A percentile compares a stretch with the other conserved stretches of the same genome.
These are phyloP conservation scores for Phaeolepiota aurea DNA, from an alignment of 768 basidiomycete genomes.

Conservation along the genomic window DNA sequence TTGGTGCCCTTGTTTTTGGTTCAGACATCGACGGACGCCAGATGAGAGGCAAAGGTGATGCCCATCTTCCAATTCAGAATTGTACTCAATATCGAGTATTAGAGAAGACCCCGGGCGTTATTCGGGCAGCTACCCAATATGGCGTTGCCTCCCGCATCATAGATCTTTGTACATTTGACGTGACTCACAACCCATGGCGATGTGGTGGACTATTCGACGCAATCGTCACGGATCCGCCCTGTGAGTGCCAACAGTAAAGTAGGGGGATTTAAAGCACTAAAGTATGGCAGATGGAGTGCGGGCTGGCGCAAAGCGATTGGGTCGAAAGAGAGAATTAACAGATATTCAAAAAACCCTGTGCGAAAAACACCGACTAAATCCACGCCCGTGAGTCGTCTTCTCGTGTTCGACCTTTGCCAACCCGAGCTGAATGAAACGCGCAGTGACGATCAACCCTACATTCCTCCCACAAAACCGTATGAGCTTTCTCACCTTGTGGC, in stretches of 20 bases:
- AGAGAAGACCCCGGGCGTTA: conserved; percentile 57
- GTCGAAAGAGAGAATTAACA: conserved; percentile 48
- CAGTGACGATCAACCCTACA: conserved; percentile 61
- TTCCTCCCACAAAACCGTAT: conserved; percentile 89
- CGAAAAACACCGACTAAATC: conserved; percentile 25
- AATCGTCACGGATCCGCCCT: conserved; percentile 91
- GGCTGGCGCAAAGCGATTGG: conserved; percentile 77
- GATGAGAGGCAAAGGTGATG: conserved; percentile 84
- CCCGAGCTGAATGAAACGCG: not conserved
- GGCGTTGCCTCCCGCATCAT: conserved; percentile 64
- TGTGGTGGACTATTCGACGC: conserved; percentile 89
- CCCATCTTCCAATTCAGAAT: not conserved
- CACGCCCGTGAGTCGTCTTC: conserved; percentile 43
- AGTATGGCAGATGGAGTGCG: conserved; percentile 72
- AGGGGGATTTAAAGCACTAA: not conserved
- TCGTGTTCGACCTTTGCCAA: conserved; percentile 16
- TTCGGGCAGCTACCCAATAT: conserved; percentile 80
- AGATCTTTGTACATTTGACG: conserved; percentile 86
- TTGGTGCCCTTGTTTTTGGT: conserved; percentile 81
- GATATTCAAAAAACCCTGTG: conserved; percentile 27
- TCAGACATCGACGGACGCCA: conserved; percentile 97
- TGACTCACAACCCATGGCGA: conserved; percentile 87
- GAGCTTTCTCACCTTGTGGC: conserved; percentile 76
- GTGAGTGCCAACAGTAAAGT: conserved; percentile 33
- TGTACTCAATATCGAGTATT: not conserved